These are phyloP conservation scores for Epichloe typhina DNA, from an alignment of 2,329 filamentous ascomycete species.

Conservation along the genomic window DNA sequence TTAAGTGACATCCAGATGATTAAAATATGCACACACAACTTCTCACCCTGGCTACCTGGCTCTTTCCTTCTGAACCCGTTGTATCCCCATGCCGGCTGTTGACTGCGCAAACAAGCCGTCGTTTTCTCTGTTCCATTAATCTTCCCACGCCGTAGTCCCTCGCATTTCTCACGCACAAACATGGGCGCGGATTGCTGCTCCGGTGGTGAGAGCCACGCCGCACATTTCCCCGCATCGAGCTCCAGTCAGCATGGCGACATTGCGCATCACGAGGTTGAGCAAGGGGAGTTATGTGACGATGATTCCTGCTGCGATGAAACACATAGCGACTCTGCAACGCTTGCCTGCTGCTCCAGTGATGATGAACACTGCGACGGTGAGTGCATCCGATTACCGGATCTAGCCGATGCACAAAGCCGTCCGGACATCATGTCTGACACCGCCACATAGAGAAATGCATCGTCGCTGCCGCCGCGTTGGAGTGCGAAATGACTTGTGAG, in stretches of 20 bases:
- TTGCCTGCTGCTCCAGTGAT: conserved; percentile 14
- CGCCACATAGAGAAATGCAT: conserved; percentile 19
- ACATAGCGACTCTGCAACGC: conserved; percentile 6
- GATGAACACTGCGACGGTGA: conserved; percentile 16
- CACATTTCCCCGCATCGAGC: not conserved
- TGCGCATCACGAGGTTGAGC: not conserved
- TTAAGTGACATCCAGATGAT: too few relatives aligned
- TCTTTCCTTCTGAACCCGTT: not conserved
- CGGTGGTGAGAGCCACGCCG: not conserved
- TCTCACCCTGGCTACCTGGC: not conserved
- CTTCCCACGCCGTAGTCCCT: not conserved
- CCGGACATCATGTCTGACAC: conserved; percentile 1
- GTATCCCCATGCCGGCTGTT: not conserved
- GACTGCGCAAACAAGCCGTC: not conserved
- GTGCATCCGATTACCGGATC: not conserved
- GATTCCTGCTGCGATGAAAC: conserved; percentile 9
- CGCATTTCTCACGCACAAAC: not conserved
- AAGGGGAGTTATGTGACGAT: conserved; percentile 8
- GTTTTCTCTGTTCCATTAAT: not conserved
- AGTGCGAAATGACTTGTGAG: conserved; percentile 19
- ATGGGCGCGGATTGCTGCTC: conserved; percentile 9
- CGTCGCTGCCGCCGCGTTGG: conserved; percentile 15
- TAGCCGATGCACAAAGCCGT: not conserved
- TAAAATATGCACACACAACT: not conserved
- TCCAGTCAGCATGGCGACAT: not conserved